A percentile compares a stretch with the other conserved stretches of the same genome.
These are phyloP conservation scores for Microcera coccophila DNA, from an alignment of 2,329 filamentous ascomycete genomes.

Conservation along the genomic window DNA sequence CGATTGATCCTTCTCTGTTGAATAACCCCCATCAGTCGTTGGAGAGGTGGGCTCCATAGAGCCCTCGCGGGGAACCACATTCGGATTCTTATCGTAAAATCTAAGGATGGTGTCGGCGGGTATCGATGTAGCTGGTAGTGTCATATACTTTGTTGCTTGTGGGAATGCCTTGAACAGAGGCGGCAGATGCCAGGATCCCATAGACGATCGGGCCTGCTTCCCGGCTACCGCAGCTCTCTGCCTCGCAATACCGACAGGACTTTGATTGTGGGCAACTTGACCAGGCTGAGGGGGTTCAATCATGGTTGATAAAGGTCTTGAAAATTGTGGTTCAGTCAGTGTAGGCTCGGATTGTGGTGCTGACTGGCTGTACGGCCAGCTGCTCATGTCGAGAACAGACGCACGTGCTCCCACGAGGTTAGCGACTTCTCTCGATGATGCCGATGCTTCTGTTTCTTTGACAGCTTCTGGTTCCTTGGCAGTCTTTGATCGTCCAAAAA, in stretches of 20 bases:
- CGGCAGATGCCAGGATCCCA: slow-evolving; percentile 60
- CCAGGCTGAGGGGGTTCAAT: slow-evolving; percentile 18
- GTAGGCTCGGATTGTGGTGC: slow-evolving; percentile 35
- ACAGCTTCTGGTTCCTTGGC: slow-evolving; percentile 36
- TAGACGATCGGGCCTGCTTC: slow-evolving; percentile 28
- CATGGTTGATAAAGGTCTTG: slow-evolving; percentile 24
- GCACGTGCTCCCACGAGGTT: slow-evolving; percentile 40
- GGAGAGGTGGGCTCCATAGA: slow-evolving; percentile 5
- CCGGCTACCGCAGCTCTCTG: slow-evolving; percentile 11
- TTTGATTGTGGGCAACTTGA: slow-evolving; percentile 8
- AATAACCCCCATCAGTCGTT: slow-evolving; percentile 13
- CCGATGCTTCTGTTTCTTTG: slow-evolving; percentile 32
- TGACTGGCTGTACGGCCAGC: slow-evolving; percentile 40
- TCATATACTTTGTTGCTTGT: slow-evolving; percentile 73
- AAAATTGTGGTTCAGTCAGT: slow-evolving; percentile 23
- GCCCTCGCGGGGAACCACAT: slow-evolving; percentile 16
- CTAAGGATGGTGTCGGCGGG: slow-evolving; percentile 67
- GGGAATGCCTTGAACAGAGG: slow-evolving; percentile 85
- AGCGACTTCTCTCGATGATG: slow-evolving; percentile 28
- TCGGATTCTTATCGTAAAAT: slow-evolving; percentile 48
- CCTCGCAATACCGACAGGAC: slow-evolving; percentile 7
- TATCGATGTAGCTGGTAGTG: slow-evolving; percentile 62
- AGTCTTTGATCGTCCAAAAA: slow-evolving; percentile 47
- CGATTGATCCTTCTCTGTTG: slow-evolving; percentile 34
- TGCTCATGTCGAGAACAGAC: slow-evolving; percentile 44